Conservation (phyloP, 2,329 filamentous ascomycete species). For the Nannizzia gypsea region DNA sequence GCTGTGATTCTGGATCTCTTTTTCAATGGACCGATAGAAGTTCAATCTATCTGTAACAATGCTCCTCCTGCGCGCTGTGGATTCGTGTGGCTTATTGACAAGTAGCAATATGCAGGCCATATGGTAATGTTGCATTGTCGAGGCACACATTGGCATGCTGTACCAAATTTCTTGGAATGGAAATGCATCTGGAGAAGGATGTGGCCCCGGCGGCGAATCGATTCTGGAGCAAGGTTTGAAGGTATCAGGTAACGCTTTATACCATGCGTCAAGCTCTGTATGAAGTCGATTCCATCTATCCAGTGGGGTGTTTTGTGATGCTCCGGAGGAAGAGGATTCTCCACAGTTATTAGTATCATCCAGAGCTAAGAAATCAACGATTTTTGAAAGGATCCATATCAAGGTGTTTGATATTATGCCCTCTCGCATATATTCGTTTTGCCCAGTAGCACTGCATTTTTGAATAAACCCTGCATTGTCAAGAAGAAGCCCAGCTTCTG, state of each 20-base stretch:
- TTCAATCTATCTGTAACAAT: constrained; percentile 44
- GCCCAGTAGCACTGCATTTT: constrained; percentile 29
- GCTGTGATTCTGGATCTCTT: constrained; percentile 46
- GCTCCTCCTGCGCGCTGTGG: constrained; percentile 38
- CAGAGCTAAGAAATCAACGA: constrained; percentile 52
- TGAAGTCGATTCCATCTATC: constrained; percentile 42
- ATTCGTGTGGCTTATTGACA: constrained; percentile 33
- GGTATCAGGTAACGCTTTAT: constrained; percentile 46
- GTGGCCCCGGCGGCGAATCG: constrained; percentile 20
- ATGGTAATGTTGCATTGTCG: constrained; percentile 43
- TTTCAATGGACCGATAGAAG: constrained; percentile 47
- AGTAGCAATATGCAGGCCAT: constrained; percentile 34
- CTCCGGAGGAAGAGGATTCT: constrained; percentile 22
- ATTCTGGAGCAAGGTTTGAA: constrained; percentile 47
- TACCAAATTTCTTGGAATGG: constrained; percentile 51
- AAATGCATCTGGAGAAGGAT: constrained; percentile 23
- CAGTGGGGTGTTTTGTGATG: constrained; percentile 33
- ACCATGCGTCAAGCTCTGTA: constrained; percentile 48
- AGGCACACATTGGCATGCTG: constrained; percentile 53
- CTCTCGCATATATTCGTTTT: constrained; percentile 44
- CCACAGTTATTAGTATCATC: constrained; percentile 39
- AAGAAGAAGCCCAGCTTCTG: constrained; percentile 49
- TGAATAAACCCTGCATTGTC: constrained; percentile 42
- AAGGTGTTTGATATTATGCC: constrained; percentile 53
- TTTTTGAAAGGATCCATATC: constrained; percentile 54